Evolutionary conservation across 805 yeast species (phyloP), one percentile per base, ranked within the genome.

Genomic region (Cyberlindnera petersonii): DNA sequence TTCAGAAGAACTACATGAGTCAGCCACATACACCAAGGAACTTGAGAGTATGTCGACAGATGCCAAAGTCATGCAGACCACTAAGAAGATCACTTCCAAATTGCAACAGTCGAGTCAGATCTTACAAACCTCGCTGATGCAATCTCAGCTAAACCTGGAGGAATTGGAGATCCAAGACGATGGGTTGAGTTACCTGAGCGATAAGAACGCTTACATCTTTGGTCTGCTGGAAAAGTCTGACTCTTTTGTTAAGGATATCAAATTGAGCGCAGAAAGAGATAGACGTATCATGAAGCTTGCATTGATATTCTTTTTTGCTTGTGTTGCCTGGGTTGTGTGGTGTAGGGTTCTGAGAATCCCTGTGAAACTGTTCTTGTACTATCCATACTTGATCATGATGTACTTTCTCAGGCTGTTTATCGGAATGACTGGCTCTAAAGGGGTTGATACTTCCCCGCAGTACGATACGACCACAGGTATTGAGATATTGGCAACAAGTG

Each of bases 121-220:
- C 7, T 31, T 56, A 26, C 60, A 56, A 26, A 37, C 52, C 1
- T 44, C 59, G 8, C 31, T 56, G 21, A 33, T 56, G 14, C 58
- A 54, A 33, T 49, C 55, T 1, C 52, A 52, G 31, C 34, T 56
- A 17, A 56, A 54, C 26, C 20, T 56, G 9, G 57, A 54, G 2
- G 59, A 54, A 16, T 32, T 56, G 20, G 50, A 48, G 9, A 44
- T 42, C 3, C 60, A 56, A 30, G 45, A 44, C 13, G 52, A 53
- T 17, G 43, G 53, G 0, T 31, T 56, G 15, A 18, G 37, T 2
- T 42, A 36, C 7, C 31, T 53, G 15, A 41, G 53, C 1, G 50
- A 48, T 9, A 48, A 44, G 17, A 51, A 56, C 36, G 43, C 49
- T 3, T 38, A 31, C 11, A 37, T 53, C 9, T 50, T 46, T 14